phyloP scores from a whole-genome alignment of 2,329 filamentous ascomycete genomes.

The Stachybotrys chlorohalonatus region DNA sequence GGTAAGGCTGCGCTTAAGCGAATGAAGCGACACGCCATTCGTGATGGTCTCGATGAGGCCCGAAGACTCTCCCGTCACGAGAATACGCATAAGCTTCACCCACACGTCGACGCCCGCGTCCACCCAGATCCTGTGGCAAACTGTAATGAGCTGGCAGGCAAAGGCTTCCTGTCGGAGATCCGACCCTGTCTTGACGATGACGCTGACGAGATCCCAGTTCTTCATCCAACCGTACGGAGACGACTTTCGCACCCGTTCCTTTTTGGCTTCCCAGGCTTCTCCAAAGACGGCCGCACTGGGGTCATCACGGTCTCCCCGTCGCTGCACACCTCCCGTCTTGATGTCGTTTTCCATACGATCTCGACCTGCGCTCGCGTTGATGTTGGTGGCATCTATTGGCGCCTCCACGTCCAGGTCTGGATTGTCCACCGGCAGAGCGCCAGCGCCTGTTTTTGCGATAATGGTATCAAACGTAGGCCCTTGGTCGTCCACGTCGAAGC shows the following conservation, averaged over 20 bases:
- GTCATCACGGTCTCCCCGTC: constrained; percentile 75
- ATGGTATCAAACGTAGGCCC: constrained; percentile 74
- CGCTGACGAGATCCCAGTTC: constrained; percentile 80
- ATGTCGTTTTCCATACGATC: constrained; percentile 85
- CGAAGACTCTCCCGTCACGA: constrained; percentile 77
- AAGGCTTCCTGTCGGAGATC: constrained; percentile 80
- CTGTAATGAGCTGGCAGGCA: constrained; percentile 73
- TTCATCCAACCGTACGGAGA: constrained; percentile 85
- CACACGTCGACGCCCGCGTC: constrained; percentile 70
- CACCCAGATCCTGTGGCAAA: constrained; percentile 74
- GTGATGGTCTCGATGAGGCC: constrained; percentile 83
- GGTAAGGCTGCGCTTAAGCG: constrained; percentile 72
- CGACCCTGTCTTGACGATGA: constrained; percentile 80
- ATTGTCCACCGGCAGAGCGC: constrained; percentile 25
- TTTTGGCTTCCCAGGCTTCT: constrained; percentile 78
- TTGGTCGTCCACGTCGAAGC: constrained; percentile 66
- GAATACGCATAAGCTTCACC: constrained; percentile 80
- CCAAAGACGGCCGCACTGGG: constrained; percentile 80
- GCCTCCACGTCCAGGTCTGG: constrained; percentile 49
- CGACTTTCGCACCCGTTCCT: constrained; percentile 72
- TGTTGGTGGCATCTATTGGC: constrained; percentile 34
- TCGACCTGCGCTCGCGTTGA: constrained; percentile 64
- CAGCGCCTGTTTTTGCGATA: constrained; percentile 61
- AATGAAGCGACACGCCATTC: constrained; percentile 80
- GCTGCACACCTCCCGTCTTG: constrained; percentile 74